Percentiles rank a stretch among this genome's conserved stretches.
Conservation (phyloP, 1,139 yeast species). For the Saccharomyces hybrid region DNA sequence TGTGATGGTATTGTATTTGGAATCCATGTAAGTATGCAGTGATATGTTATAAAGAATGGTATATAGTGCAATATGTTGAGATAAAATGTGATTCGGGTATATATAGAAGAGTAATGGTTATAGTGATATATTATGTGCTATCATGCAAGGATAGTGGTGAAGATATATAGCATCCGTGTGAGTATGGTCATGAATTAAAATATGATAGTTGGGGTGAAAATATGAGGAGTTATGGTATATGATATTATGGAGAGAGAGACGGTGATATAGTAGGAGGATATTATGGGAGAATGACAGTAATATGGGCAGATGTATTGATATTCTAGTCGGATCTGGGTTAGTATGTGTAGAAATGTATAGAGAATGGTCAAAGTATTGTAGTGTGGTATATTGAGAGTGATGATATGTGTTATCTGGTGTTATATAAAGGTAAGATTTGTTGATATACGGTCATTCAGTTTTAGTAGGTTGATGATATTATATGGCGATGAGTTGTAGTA, state of each 20-base stretch:
- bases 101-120: neutral
- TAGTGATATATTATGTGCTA: too few relatives aligned
- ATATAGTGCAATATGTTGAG: too few relatives aligned
- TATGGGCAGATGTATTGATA: too few relatives aligned
- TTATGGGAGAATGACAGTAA: too few relatives aligned
- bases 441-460: too few relatives aligned
- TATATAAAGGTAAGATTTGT: too few relatives aligned
- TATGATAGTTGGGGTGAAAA: neutral
- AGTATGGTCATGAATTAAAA: neutral
- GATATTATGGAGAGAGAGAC: too few relatives aligned
- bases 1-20: neutral
- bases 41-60: neutral
- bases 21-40: neutral
- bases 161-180: neutral
- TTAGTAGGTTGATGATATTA: too few relatives aligned
- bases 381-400: neutral
- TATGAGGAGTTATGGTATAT: neutral
- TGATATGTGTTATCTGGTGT: too few relatives aligned
- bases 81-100: neutral
- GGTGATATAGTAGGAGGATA: too few relatives aligned
- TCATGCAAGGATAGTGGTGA: too few relatives aligned
- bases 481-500: too few relatives aligned
- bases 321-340: neutral
- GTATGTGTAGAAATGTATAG: neutral
- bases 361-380: neutral